Evolutionary conservation across 805 yeast species (phyloP).

Genomic region (Nakazawaea ernobii): DNA sequence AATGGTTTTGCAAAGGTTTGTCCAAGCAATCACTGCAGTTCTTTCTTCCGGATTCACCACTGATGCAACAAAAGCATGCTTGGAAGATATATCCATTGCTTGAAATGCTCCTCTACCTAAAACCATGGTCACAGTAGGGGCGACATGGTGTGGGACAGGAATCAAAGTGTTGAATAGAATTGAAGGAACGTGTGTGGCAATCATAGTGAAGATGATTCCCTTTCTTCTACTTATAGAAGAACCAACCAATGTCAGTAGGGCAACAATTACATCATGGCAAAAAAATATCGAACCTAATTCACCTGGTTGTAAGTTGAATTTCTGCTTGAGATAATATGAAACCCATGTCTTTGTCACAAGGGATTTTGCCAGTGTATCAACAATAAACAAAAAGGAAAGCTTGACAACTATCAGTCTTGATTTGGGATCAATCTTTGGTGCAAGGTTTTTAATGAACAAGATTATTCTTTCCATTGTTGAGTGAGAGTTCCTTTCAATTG

Average conservation of each 20-base stretch:
- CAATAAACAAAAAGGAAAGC: conserved; percentile 31
- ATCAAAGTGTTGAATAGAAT: conserved; percentile 32
- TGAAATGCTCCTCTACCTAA: conserved; percentile 34
- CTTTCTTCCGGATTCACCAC: conserved; percentile 33
- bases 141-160: conserved; percentile 31
- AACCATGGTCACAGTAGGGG: conserved; percentile 25
- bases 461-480: neutral
- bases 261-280: conserved; percentile 30
- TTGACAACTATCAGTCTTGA: conserved; percentile 24
- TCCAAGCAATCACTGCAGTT: conserved; percentile 38
- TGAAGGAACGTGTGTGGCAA: conserved; percentile 37
- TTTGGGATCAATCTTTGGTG: conserved; percentile 15
- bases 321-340: conserved; percentile 35
- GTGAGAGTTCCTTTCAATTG: neutral
- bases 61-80: conserved; percentile 39
- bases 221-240: conserved; percentile 35
- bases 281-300: conserved; percentile 36
- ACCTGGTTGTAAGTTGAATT: conserved; percentile 28
- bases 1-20: conserved; percentile 36
- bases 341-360: conserved; percentile 40
- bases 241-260: conserved; percentile 34
- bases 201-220: conserved; percentile 42
- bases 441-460: conserved; percentile 4
- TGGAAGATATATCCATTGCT: conserved; percentile 44
- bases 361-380: conserved; percentile 40